Conservation (phyloP, 2,329 filamentous ascomycete genomes). For the Exophiala sideris region DNA sequence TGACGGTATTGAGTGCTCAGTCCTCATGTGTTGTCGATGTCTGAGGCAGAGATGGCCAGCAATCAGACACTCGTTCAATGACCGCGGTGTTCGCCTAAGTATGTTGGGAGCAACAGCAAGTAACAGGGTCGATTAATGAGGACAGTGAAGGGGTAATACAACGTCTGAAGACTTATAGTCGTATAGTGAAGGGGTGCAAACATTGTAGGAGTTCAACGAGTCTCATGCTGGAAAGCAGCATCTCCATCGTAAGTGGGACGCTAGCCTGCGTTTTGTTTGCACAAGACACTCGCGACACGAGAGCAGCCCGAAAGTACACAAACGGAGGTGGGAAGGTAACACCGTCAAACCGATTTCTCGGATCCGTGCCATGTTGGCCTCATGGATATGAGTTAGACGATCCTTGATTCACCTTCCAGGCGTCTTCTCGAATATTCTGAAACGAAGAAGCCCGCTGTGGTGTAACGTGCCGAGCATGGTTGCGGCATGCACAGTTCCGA, state of each 20-base stretch:
- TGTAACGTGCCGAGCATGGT: too few relatives aligned
- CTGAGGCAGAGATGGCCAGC: too few relatives aligned
- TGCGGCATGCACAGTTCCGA: too few relatives aligned
- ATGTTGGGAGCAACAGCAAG: background rate
- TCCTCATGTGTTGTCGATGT: too few relatives aligned
- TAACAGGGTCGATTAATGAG: background rate
- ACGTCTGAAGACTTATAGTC: background rate
- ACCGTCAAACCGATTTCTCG: slow-evolving; percentile 1
- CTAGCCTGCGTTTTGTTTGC: background rate
- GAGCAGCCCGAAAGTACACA: slow-evolving; percentile 5
- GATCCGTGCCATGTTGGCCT: slow-evolving; percentile 1
- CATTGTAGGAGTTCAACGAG: background rate
- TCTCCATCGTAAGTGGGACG: background rate
- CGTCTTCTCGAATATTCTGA: slow-evolving; percentile 1
- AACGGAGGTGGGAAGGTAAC: slow-evolving; percentile 1
- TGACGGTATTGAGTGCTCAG: too few relatives aligned
- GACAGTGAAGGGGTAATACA: background rate
- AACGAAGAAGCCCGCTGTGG: background rate
- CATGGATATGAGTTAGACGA: background rate
- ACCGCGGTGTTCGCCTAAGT: background rate
- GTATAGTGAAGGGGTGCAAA: background rate
- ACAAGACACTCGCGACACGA: background rate
- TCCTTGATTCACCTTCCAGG: background rate
- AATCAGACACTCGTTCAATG: background rate
- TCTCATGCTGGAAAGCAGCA: background rate